Evolutionary conservation across 768 basidiomycete genomes (phyloP).

Genomic region (Crucibulum laeve): DNA sequence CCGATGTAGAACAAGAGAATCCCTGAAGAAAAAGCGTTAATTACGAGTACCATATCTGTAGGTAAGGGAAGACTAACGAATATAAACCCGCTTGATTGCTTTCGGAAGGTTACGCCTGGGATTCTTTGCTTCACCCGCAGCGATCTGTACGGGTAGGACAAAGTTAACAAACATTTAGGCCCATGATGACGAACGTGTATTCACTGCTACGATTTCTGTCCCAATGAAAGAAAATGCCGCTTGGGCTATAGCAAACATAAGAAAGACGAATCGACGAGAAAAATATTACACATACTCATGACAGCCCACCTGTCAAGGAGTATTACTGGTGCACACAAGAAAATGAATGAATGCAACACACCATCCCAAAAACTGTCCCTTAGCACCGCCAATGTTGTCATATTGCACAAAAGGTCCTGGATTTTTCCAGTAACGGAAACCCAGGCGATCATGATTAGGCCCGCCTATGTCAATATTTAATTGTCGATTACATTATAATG

Average conservation of each 20-base stretch:
- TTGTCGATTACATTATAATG: background rate
- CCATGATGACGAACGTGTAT: slow-evolving; percentile 14
- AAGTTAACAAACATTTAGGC: background rate
- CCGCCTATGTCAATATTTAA: slow-evolving; percentile 45
- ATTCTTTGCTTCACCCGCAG: slow-evolving; percentile 89
- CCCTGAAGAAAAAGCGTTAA: slow-evolving; percentile 44
- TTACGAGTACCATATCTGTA: slow-evolving; percentile 14
- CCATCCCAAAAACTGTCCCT: too few relatives aligned
- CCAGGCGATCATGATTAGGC: slow-evolving; percentile 70
- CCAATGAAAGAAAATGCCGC: slow-evolving; percentile 93
- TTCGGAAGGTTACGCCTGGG: slow-evolving; percentile 61
- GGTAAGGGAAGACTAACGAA: slow-evolving; percentile 51
- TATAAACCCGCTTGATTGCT: slow-evolving; percentile 70
- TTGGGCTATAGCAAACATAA: slow-evolving; percentile 34
- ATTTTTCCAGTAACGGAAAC: slow-evolving; percentile 80
- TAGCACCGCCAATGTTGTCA: slow-evolving; percentile 53
- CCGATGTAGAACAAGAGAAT: slow-evolving; percentile 79
- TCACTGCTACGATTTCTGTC: slow-evolving; percentile 88
- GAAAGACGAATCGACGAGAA: background rate
- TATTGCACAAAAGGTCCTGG: slow-evolving; percentile 88
- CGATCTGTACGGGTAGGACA: slow-evolving; percentile 49
- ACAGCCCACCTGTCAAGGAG: slow-evolving; percentile 57
- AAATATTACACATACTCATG: slow-evolving; percentile 27
- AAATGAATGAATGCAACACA: too few relatives aligned
- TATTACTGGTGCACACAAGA: too few relatives aligned